Percentiles rank a stretch among this genome's conserved stretches.
These are phyloP conservation scores for Clonostachys sp. DNA, from an alignment of 2,329 filamentous ascomycete genomes.

Conservation along the genomic window DNA sequence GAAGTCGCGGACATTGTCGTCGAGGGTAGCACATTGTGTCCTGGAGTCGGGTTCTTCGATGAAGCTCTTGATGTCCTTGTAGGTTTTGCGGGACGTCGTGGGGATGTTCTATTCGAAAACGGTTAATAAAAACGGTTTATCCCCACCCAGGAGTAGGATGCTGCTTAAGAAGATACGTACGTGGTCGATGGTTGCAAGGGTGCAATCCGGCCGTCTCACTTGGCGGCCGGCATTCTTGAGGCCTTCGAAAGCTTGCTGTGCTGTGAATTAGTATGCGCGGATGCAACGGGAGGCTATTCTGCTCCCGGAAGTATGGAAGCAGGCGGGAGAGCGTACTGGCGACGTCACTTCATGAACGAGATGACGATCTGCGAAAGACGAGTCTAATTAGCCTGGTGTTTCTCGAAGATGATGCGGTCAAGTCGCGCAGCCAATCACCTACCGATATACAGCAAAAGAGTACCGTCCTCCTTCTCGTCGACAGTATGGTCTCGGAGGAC, in stretches of 20 bases:
- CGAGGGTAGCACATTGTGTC: slow-evolving; percentile 89
- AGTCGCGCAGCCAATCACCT: slow-evolving; percentile 8
- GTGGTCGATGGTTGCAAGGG: slow-evolving; percentile 93
- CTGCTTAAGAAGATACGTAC: slow-evolving; percentile 47
- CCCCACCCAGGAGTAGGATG: not conserved
- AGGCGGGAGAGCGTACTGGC: slow-evolving; percentile 55
- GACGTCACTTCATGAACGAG: slow-evolving; percentile 98
- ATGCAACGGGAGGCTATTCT: not conserved
- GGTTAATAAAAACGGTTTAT: slow-evolving; percentile 1
- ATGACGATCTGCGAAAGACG: slow-evolving; percentile 66
- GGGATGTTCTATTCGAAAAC: slow-evolving; percentile 71
- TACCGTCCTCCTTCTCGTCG: slow-evolving; percentile 92
- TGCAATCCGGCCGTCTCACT: slow-evolving; percentile 93
- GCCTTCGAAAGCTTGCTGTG: slow-evolving; percentile 92
- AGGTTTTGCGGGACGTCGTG: slow-evolving; percentile 82
- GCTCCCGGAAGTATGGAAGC: not conserved
- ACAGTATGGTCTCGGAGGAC: slow-evolving; percentile 93
- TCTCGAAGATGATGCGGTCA: no score
- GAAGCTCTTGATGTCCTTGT: slow-evolving; percentile 91
- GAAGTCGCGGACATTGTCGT: slow-evolving; percentile 96
- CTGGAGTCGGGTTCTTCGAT: slow-evolving; percentile 93
- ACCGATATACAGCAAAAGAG: slow-evolving; percentile 90
- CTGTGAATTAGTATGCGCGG: slow-evolving; percentile 3
- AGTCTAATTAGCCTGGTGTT: not conserved
- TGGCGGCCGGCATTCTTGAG: slow-evolving; percentile 82